Evolutionary conservation across 108 stramenopile genomes (phyloP), one percentile per base, ranked within the genome.

Genomic region (Pseudonitzschia multiseries): DNA sequence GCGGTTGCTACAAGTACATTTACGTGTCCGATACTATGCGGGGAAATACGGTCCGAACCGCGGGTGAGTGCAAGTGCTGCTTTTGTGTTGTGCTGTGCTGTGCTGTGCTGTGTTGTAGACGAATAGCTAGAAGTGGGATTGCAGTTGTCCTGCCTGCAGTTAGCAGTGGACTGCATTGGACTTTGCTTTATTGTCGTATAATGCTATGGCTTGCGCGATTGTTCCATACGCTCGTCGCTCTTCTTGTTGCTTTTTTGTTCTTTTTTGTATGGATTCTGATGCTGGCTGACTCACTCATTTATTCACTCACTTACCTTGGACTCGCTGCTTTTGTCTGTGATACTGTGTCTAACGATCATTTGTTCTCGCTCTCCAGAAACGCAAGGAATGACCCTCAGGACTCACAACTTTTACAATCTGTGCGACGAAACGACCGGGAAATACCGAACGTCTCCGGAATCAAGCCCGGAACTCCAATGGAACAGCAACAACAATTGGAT

Each of bases 1-100:
- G 61, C 29, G 61, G 61, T 40, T 62, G 61, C 29, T 62, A 62
- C 36, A 62, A 62, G 20, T 62, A 62, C 36, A 40, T 62, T 18
- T 62, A 33, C 32, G 36, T 62, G 2, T 33, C 26, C 36, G 20
- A 33, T 17, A 13, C 18, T 8, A 14, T 15, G 29, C 8, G 28
- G 29, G 57, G 57, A 31, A 26, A 26, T 28, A 62, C 61, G 32
- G 61, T 28, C 14, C 8, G n/a, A 20, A 28, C 26, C n/a, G 61
- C 33, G 8, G 29, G 61, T 62, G 31, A 62, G 54, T 26, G n/a
- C n/a, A n/a, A n/a, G n/a, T n/a, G n/a, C n/a, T n/a, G n/a, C n/a
- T n/a, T n/a, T n/a, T n/a, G n/a, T n/a, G n/a, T n/a, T n/a, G n/a
- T n/a, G n/a, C n/a, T n/a, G n/a, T n/a, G n/a, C n/a, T n/a, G n/a